Conservation (phyloP, 495 filamentous ascomycete species). For the Massariosphaeria phaeospora region DNA sequence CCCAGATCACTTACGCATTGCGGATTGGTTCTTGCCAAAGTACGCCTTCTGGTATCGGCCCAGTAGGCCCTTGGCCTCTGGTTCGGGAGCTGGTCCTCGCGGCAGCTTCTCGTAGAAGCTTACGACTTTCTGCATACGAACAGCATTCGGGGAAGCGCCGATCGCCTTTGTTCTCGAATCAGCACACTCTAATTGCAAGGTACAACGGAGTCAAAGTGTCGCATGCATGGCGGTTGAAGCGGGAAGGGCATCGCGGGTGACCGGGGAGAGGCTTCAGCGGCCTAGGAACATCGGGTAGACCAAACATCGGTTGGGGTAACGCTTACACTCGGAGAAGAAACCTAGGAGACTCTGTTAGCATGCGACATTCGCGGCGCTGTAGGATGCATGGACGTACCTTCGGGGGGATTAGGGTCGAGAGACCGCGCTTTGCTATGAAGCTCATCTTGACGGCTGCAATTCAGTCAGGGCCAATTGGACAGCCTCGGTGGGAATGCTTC, state of each 20-base stretch:
- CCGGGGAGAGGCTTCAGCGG: constrained; percentile 4
- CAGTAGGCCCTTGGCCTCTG: constrained; percentile 71
- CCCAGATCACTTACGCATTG: constrained; percentile 65
- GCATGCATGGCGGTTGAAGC: background rate
- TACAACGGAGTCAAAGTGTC: no score
- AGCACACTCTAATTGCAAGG: no score
- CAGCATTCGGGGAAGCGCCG: constrained; percentile 87
- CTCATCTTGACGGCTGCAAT: constrained; percentile 66
- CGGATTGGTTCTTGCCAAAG: constrained; percentile 87
- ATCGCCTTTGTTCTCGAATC: constrained; percentile 59
- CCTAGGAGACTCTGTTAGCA: constrained; percentile 43
- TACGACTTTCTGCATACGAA: constrained; percentile 92
- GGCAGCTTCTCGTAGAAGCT: constrained; percentile 98
- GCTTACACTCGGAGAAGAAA: constrained; percentile 91
- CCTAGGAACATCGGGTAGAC: constrained; percentile 18
- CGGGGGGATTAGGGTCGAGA: constrained; percentile 97
- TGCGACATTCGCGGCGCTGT: constrained; percentile 20
- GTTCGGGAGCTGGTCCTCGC: constrained; percentile 75
- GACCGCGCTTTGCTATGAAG: constrained; percentile 76
- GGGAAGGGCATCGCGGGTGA: constrained; percentile 19
- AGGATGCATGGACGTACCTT: constrained; percentile 71
- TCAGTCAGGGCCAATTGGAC: constrained; percentile 25
- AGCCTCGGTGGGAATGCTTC: background rate
- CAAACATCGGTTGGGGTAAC: constrained; percentile 29
- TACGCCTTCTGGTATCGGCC: constrained; percentile 87